Evolutionary conservation across 495 filamentous ascomycete genomes (phyloP).

Genomic region (Penicillium dipodomyicola): DNA sequence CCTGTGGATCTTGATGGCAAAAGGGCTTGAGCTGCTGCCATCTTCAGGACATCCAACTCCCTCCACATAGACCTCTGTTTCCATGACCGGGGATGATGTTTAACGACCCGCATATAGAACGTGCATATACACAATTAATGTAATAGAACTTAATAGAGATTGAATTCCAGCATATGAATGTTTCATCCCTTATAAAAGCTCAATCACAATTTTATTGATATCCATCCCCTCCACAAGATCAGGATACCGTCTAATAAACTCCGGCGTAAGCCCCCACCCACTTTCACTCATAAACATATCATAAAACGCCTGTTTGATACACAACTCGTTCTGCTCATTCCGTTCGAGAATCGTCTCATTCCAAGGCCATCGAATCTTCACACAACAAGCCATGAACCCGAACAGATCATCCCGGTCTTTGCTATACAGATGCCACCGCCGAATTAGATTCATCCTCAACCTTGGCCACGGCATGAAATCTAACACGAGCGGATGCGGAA

Average conservation of each 20-base stretch:
- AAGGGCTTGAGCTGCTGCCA: not conserved
- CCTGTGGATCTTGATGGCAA: conserved; percentile 12
- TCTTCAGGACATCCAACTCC: not conserved
- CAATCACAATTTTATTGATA: conserved; percentile 19
- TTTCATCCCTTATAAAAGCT: conserved; percentile 8
- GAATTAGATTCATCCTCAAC: conserved; percentile 27
- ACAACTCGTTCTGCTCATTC: conserved; percentile 23
- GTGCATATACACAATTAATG: not conserved
- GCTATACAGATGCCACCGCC: conserved; percentile 22
- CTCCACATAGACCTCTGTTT: not conserved
- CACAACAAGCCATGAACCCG: conserved; percentile 27
- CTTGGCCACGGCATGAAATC: conserved; percentile 25
- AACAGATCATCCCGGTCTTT: conserved; percentile 22
- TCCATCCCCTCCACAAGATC: conserved; percentile 24
- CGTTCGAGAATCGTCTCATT: conserved; percentile 27
- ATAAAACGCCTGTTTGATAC: conserved; percentile 22
- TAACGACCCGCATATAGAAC: not conserved
- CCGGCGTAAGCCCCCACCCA: conserved; percentile 33
- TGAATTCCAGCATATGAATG: not conserved
- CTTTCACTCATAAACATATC: conserved; percentile 25
- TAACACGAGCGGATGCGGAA: conserved; percentile 22
- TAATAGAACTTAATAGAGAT: not conserved
- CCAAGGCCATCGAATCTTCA: conserved; percentile 36
- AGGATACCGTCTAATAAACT: conserved; percentile 29
- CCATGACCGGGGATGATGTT: not conserved